phyloP scores from a whole-genome alignment of 1,284 basidiomycete genomes.

The Boletus holoroseus region DNA sequence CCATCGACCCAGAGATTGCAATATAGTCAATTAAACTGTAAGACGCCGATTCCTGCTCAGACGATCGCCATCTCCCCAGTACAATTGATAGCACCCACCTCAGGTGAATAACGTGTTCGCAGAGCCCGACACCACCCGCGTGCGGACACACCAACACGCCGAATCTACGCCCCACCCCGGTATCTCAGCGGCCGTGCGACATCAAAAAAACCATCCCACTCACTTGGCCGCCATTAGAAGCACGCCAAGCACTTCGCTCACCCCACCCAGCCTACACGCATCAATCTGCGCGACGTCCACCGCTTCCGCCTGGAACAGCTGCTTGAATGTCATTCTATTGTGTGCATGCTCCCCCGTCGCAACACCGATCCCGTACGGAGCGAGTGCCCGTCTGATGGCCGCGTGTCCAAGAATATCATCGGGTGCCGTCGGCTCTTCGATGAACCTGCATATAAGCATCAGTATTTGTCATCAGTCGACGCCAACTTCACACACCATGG shows the following conservation, averaged over 20 bases:
- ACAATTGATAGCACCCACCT: conserved; percentile 40
- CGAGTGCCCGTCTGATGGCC: conserved; percentile 69
- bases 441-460: conserved; percentile 57
- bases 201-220: conserved; percentile 21
- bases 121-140: conserved; percentile 89
- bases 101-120: conserved; percentile 87
- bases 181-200: not conserved
- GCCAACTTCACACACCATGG: conserved; percentile 63
- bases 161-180: conserved; percentile 43
- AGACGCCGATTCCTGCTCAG: conserved; percentile 7
- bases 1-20: conserved; percentile 82
- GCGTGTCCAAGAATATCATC: conserved; percentile 87
- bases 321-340: conserved; percentile 93
- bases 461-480: conserved; percentile 1
- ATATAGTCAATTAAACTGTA: conserved; percentile 84
- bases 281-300: conserved; percentile 88
- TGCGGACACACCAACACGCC: conserved; percentile 91
- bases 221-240: conserved; percentile 89
- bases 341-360: conserved; percentile 95
- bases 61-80: conserved; percentile 1
- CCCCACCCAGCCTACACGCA: conserved; percentile 85
- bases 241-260: conserved; percentile 87
- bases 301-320: conserved; percentile 85
- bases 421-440: conserved; percentile 91
- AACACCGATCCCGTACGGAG: conserved; percentile 81